Base-by-base conservation (phyloP, 768 basidiomycete species). In the Tricholoma sp. region DNA sequence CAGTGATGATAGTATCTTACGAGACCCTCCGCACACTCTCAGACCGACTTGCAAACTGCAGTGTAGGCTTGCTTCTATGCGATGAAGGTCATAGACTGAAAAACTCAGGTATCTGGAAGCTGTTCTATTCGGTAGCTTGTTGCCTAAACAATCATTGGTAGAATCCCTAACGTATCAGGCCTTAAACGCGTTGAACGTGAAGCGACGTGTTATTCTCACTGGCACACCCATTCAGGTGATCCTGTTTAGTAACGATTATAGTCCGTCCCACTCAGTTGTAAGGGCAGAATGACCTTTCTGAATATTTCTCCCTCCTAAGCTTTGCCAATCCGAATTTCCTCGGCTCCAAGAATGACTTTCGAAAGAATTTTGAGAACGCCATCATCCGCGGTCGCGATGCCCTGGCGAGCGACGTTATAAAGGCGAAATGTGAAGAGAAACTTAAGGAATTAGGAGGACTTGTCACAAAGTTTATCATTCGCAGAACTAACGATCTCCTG, bases 1-100 rank as follows among this genome's bases (percentile, higher is more conserved):
- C 35, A 95, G 96, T 98, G 46, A 93, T 99, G 91, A 98, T 99
- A 61, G 94, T 97, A 5, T 98, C 97, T 0, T 99, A 99, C 63
- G 96, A 99, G 70, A 96, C 93, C 0, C 79, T 99, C 52, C 85
- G 96, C 18, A 88, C 88, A 4, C 75, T 98, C 11, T 80, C 86
- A 7, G 83, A 72, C 0, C 83, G 95, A 65, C 78, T 98, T 10
- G 85, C 85, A 3, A 83, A 80, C 56, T 92, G 90, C 61, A 84
- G 78, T 52, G 90, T 99, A 49, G 97, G 97, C 2, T 72, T 99
- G 14, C 73, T 99, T n/a, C 82, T 99, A 29, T 96, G 94, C 60
- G 96, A 99, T 65, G 96, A 99, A 75, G 96, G 96, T 4, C 96
- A 99, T 75, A 79, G 96, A 52, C 76, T 99, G 58, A 99, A 99